Evolutionary conservation across 805 yeast genomes (phyloP).

Genomic region (Kazachstania kunashirensis): DNA sequence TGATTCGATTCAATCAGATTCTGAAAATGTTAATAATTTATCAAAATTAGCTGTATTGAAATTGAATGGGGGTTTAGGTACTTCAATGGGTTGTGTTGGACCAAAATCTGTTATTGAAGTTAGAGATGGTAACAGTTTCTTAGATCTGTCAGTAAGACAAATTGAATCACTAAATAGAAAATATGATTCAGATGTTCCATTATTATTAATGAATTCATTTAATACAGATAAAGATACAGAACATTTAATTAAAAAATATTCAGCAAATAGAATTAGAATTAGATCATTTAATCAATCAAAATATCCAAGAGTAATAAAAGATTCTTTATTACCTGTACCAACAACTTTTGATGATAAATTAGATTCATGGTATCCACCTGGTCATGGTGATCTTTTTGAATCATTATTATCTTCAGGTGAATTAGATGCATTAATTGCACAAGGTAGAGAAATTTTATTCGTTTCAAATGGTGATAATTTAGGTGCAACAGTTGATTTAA

Average conservation of each 20-base stretch:
- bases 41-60: slow-evolving; percentile 88
- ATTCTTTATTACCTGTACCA: slow-evolving; percentile 94
- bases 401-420: slow-evolving; percentile 83
- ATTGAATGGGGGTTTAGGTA: slow-evolving; percentile 96
- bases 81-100: slow-evolving; percentile 99
- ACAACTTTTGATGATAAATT: slow-evolving; percentile 57
- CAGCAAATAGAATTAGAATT: slow-evolving; percentile 90
- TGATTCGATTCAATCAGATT: slow-evolving; percentile 32
- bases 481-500: slow-evolving; percentile 95
- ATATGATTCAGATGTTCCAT: slow-evolving; percentile 87
- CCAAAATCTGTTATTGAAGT: slow-evolving; percentile 93
- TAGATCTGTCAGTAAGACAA: slow-evolving; percentile 93
- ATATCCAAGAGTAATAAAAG: slow-evolving; percentile 91
- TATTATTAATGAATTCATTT: slow-evolving; percentile 95
- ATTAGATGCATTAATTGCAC: slow-evolving; percentile 76
- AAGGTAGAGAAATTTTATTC: slow-evolving; percentile 89
- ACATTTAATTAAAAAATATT: slow-evolving; percentile 89
- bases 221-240: slow-evolving; percentile 92
- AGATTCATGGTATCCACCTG: slow-evolving; percentile 98
- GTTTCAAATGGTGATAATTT: slow-evolving; percentile 97
- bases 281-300: slow-evolving; percentile 96
- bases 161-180: slow-evolving; percentile 88
- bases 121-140: slow-evolving; percentile 94
- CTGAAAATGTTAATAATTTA: slow-evolving; percentile 37
- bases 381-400: slow-evolving; percentile 97